Evolutionary conservation across 2,329 filamentous ascomycete species (phyloP), one percentile per base, ranked within the genome.

Genomic region (Pseudogymnoascus sp.): DNA sequence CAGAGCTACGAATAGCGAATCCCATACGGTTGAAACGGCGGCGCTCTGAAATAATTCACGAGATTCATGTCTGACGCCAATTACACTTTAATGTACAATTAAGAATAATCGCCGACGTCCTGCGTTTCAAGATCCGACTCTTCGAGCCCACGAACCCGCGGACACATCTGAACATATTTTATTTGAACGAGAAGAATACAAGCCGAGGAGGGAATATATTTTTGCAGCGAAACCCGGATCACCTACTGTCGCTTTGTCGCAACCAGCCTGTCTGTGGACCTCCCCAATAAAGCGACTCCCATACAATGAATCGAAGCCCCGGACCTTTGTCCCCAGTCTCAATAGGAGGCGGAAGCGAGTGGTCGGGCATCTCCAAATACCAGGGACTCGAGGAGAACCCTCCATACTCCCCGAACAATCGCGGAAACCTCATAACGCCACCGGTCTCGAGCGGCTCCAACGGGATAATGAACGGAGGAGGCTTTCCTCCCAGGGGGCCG

Each of bases 321-420:
- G 87, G 85, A 78, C 88, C 88, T 74, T 82, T 93, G 75, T 93
- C 91, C 73, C 90, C 91, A 73, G 83, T 91, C 75, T 95, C 90
- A 78, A 79, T 90, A 82, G 88, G 80, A 73, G 90, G 88, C 75
- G 59, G 33, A 37, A 92, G 87, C 80, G 91, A 95, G 75, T 95
- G 89, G 88, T 89, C 89, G 59, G 84, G 82, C 64, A 82, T 88
- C 70, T 83, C 84, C 67, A 86, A 86, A 72, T 90, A 91, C 75
- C 83, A 86, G 67, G 77, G 78, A 67, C 73, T 76, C 71, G 78
- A 81, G 72, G 80, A 79, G 73, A 71, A 73, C 61, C 78, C 60
- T n/a, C 67, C 66, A 26, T 74, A 83, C 75, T 79, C 78, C 66
- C 76, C 81, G 62, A 83, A 80, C 73, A 81, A 74, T 76, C 84